Conservation (phyloP, 2,329 filamentous ascomycete genomes). For the Zelopaecilomyces penicillatus region DNA sequence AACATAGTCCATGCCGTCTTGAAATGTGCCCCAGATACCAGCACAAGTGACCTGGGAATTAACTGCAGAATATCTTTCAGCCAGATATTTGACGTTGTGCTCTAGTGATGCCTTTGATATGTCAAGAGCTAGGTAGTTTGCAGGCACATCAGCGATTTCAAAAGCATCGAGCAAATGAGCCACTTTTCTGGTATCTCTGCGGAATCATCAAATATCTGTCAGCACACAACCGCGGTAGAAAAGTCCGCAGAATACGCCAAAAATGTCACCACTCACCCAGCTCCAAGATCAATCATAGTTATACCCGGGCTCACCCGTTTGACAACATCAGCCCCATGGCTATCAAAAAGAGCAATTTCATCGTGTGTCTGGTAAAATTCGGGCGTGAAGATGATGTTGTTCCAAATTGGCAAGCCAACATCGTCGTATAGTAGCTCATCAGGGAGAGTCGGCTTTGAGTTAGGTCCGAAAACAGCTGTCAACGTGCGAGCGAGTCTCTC, state of each 20-base stretch:
- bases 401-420: slow-evolving; percentile 30
- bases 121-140: slow-evolving; percentile 32
- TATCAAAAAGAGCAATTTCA: slow-evolving; percentile 28
- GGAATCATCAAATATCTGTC: not conserved
- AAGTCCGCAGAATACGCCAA: not conserved
- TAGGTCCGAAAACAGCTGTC: slow-evolving; percentile 13
- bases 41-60: slow-evolving; percentile 23
- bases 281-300: slow-evolving; percentile 32
- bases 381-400: slow-evolving; percentile 30
- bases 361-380: slow-evolving; percentile 35
- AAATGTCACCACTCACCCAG: slow-evolving; percentile 26
- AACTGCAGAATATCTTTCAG: slow-evolving; percentile 18
- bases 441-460: slow-evolving; percentile 23
- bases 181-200: slow-evolving; percentile 33
- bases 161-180: slow-evolving; percentile 28
- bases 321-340: slow-evolving; percentile 28
- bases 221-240: not conserved
- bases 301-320: slow-evolving; percentile 19
- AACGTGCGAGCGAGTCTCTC: slow-evolving; percentile 20
- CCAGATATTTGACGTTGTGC: slow-evolving; percentile 25
- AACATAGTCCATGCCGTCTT: slow-evolving; percentile 25
- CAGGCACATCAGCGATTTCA: slow-evolving; percentile 19
- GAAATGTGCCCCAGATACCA: slow-evolving; percentile 33
- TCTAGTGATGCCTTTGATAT: slow-evolving; percentile 29
- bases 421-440: slow-evolving; percentile 34